Evolutionary conservation across 345 rosid genomes (phyloP).

Genomic region (Capsella bursapastoris): DNA sequence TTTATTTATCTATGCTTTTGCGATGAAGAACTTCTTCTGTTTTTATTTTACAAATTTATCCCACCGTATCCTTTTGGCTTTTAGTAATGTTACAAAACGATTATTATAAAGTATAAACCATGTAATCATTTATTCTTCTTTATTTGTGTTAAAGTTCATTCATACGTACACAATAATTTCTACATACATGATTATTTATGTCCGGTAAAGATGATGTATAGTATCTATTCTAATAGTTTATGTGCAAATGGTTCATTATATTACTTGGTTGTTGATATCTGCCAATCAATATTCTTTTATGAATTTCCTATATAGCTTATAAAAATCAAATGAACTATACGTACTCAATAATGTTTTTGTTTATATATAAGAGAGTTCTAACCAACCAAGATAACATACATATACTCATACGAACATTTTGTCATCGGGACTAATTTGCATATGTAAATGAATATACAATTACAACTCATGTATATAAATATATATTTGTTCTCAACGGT

Average conservation of each 20-base stretch:
- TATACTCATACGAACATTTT: too few relatives aligned
- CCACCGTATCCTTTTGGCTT: too few relatives aligned
- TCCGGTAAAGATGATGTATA: background rate
- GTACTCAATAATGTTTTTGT: background rate
- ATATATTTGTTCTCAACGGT: background rate
- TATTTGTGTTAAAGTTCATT: too few relatives aligned
- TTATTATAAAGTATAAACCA: too few relatives aligned
- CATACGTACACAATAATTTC: background rate
- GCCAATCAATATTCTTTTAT: background rate
- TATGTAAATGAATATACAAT: background rate
- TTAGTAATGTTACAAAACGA: too few relatives aligned
- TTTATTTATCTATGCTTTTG: background rate
- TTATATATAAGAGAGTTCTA: constrained; percentile 2
- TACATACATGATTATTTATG: background rate
- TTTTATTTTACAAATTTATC: too few relatives aligned
- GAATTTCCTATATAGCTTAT: background rate
- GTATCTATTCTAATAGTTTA: background rate
- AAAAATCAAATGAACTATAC: background rate
- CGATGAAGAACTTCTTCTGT: background rate
- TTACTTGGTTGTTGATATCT: background rate
- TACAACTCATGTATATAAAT: background rate
- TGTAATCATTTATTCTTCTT: too few relatives aligned
- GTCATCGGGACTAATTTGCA: too few relatives aligned
- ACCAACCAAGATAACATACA: background rate
- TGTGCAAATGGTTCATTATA: background rate